Percentiles rank a stretch among this genome's conserved stretches.
These are phyloP conservation scores for Kokia cookei DNA, from an alignment of 441 rosid genomes.

Conservation along the genomic window DNA sequence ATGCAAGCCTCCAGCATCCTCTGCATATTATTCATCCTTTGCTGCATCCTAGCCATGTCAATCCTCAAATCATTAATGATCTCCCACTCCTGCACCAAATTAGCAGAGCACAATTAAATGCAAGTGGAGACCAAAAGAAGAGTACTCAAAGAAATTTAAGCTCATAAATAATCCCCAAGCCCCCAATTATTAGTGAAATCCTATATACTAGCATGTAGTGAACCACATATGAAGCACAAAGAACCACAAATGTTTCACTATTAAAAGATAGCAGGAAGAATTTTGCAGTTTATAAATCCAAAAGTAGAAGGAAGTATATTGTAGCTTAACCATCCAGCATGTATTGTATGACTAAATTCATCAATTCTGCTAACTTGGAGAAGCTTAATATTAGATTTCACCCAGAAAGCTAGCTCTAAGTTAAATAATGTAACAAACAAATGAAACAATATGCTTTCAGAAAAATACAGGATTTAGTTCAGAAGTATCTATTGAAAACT, in stretches of 20 bases:
- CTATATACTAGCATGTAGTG: not conserved
- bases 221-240: not conserved
- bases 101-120: constrained; percentile 4
- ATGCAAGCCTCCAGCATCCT: constrained; percentile 89
- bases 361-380: not conserved
- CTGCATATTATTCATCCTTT: constrained; percentile 91
- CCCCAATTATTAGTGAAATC: not conserved
- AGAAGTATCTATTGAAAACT: not conserved
- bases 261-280: not conserved
- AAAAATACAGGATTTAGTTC: not conserved
- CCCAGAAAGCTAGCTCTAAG: not conserved
- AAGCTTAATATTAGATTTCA: not conserved
- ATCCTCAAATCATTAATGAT: constrained; percentile 71
- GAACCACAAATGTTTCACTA: not conserved
- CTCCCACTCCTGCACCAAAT: constrained; percentile 76
- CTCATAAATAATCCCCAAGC: not conserved
- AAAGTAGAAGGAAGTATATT: not conserved
- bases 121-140: not conserved
- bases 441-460: not conserved
- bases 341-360: not conserved
- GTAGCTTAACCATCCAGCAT: not conserved
- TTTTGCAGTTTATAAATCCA: not conserved
- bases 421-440: not conserved
- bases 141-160: not conserved
- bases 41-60: constrained; percentile 92